Percentiles rank a stretch among this genome's conserved stretches.
phyloP scores from a whole-genome alignment of 106 monocot genomes.

The Amphibolis antarctica region DNA sequence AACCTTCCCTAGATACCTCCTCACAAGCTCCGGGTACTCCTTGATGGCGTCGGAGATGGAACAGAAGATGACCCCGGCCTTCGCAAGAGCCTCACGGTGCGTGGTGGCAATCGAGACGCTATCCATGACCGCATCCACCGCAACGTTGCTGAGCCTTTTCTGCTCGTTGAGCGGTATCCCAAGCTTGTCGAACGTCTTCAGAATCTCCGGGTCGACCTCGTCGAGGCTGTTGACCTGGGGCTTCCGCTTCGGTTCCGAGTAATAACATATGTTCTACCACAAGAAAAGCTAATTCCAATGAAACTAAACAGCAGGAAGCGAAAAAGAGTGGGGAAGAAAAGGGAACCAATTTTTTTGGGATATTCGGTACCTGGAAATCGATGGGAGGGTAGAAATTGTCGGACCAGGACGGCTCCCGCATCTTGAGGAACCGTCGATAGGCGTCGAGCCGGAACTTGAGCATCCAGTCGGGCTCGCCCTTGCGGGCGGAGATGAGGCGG shows the following conservation, averaged over 20 bases:
- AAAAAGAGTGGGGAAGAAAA: neutral
- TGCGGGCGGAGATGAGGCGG: constrained; percentile 60
- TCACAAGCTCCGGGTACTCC: constrained; percentile 75
- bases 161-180: constrained; percentile 82
- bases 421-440: constrained; percentile 41
- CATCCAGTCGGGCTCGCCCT: constrained; percentile 82
- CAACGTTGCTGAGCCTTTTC: constrained; percentile 79
- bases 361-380: constrained; percentile 41
- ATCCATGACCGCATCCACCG: constrained; percentile 86
- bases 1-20: constrained; percentile 55
- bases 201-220: constrained; percentile 64
- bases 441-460: constrained; percentile 63
- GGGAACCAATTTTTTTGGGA: neutral
- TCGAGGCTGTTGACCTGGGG: constrained; percentile 74
- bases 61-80: constrained; percentile 86
- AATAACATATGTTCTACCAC: constrained; percentile 38
- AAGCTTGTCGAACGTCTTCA: constrained; percentile 58
- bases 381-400: constrained; percentile 69
- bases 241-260: constrained; percentile 72
- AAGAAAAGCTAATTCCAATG: neutral
- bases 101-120: constrained; percentile 89
- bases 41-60: constrained; percentile 79
- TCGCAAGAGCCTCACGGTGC: constrained; percentile 46
- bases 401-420: constrained; percentile 67
- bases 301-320: neutral